These are phyloP conservation scores for Rubroboletus pulcherrimus DNA, from an alignment of 768 basidiomycete genomes.

Conservation along the genomic window DNA sequence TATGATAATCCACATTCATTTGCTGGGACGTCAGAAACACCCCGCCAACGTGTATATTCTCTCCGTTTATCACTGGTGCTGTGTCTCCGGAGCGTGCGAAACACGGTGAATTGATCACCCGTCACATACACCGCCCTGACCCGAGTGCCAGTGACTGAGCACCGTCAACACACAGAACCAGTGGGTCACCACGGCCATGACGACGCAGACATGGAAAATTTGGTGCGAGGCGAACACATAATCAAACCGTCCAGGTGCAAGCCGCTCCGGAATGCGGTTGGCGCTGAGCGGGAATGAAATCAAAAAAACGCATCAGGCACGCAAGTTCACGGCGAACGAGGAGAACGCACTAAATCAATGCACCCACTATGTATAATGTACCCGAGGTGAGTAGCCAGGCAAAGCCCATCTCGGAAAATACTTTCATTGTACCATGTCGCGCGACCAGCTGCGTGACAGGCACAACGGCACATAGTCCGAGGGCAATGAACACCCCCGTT, in stretches of 20 bases:
- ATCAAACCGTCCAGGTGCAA: constrained; percentile 76
- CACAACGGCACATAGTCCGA: constrained; percentile 67
- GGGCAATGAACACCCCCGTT: constrained; percentile 71
- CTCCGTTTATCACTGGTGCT: constrained; percentile 24
- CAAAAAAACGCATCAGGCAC: constrained; percentile 21
- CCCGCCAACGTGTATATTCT: constrained; percentile 29
- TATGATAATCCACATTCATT: constrained; percentile 30
- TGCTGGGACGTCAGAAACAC: constrained; percentile 14
- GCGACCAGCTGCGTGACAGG: constrained; percentile 65
- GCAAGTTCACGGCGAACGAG: constrained; percentile 27
- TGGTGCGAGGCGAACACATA: constrained; percentile 80
- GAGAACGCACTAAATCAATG: constrained; percentile 71
- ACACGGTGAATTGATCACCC: constrained; percentile 24
- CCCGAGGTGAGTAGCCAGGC: constrained; percentile 67
- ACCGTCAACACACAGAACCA: constrained; percentile 55
- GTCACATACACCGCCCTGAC: constrained; percentile 17
- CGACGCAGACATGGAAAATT: constrained; percentile 82
- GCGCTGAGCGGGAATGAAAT: constrained; percentile 57
- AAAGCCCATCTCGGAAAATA: constrained; percentile 64
- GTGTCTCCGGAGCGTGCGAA: constrained; percentile 20
- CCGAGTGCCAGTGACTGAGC: constrained; percentile 56
- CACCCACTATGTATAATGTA: constrained; percentile 74
- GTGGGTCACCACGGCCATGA: constrained; percentile 67
- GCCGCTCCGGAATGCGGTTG: constrained; percentile 74
- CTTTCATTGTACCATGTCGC: constrained; percentile 52